Evolutionary conservation across 1,284 basidiomycete genomes (phyloP).

Genomic region (Ganoderma multipileum): DNA sequence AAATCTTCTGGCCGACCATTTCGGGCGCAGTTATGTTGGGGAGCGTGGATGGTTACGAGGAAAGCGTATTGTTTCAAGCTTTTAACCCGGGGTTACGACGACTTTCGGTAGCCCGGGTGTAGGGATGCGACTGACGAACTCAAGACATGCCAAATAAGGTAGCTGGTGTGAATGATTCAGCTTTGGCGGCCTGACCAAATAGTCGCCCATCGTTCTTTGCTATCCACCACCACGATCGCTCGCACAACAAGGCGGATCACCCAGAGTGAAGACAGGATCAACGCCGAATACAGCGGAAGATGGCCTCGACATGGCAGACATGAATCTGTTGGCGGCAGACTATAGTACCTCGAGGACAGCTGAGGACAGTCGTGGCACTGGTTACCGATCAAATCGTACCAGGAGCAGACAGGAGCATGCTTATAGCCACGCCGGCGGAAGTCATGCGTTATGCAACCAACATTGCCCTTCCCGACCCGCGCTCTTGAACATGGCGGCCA

Average conservation of each 20-base stretch:
- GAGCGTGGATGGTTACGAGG: background rate
- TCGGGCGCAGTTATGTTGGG: slow-evolving; percentile 16
- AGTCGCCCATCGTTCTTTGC: background rate
- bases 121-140: background rate
- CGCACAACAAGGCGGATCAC: background rate
- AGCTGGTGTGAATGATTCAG: slow-evolving; percentile 16
- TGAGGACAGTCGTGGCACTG: slow-evolving; percentile 11
- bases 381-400: slow-evolving; percentile 22
- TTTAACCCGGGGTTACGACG: background rate
- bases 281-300: slow-evolving; percentile 10
- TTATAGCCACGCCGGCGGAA: background rate
- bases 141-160: slow-evolving; percentile 17
- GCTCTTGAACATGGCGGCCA: background rate
- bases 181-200: background rate
- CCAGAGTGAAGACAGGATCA: background rate
- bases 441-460: slow-evolving; percentile 5
- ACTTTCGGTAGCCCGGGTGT: background rate
- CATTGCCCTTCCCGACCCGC: slow-evolving; percentile 3
- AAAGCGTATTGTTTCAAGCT: background rate
- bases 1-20: slow-evolving; percentile 16
- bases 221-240: background rate
- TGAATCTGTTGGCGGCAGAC: slow-evolving; percentile 11
- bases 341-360: background rate
- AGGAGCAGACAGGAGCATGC: slow-evolving; percentile 1
- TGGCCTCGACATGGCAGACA: slow-evolving; percentile 1